Evolutionary conservation across 139 green algal genomes (phyloP).

Genomic region (Marvania coccoides): DNA sequence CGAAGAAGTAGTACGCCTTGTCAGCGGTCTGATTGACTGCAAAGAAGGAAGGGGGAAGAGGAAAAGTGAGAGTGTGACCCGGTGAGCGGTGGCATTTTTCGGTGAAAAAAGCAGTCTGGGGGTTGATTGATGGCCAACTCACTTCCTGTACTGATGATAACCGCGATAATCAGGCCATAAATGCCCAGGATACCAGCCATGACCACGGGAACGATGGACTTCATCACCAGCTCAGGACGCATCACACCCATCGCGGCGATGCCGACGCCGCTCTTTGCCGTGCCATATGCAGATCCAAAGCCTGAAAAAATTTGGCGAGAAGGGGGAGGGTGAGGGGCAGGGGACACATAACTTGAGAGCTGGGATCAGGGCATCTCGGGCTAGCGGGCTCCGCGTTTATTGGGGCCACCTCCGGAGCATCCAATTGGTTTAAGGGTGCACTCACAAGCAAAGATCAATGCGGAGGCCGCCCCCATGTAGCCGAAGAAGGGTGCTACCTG

Average conservation of each 20-base stretch:
- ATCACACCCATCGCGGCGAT: slow-evolving; percentile 99
- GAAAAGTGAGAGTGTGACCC: not conserved
- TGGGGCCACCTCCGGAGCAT: too few species aligned
- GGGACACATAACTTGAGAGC: too few species aligned
- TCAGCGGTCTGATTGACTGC: slow-evolving; percentile 71
- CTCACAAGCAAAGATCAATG: slow-evolving; percentile 95
- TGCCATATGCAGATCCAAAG: slow-evolving; percentile 97
- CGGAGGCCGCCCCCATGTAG: slow-evolving; percentile 91
- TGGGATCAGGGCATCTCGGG: too few species aligned
- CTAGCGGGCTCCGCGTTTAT: too few species aligned
- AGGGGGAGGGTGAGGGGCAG: not conserved
- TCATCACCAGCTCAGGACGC: slow-evolving; percentile 99
- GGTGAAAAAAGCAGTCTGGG: not conserved
- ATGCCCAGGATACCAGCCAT: slow-evolving; percentile 99
- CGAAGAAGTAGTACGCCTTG: slow-evolving; percentile 91
- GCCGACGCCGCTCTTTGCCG: slow-evolving; percentile 95
- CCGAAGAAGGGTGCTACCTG: slow-evolving; percentile 88
- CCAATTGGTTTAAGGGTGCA: too few species aligned
- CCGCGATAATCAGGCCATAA: slow-evolving; percentile 99
- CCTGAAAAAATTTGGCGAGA: slow-evolving; percentile 52
- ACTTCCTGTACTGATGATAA: slow-evolving; percentile 97
- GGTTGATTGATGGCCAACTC: slow-evolving; percentile 10
- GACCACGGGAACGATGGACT: slow-evolving; percentile 97
- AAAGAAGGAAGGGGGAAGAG: not conserved
- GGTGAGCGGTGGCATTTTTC: not conserved